These are phyloP conservation scores for Passiflora organensis DNA, from an alignment of 345 rosid species.

Conservation along the genomic window DNA sequence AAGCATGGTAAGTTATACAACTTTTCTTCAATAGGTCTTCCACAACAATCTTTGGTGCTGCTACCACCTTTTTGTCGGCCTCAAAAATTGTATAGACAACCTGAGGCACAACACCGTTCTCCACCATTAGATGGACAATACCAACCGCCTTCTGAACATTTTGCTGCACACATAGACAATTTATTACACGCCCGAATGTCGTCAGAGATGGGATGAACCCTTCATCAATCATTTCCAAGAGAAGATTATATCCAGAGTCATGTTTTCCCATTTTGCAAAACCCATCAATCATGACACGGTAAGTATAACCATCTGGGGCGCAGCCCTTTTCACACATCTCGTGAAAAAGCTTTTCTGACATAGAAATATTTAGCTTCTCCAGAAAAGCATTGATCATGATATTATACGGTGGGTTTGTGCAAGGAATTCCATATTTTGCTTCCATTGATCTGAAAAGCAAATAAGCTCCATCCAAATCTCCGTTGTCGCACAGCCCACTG, in stretches of 20 bases:
- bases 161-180: slow-evolving; percentile 69
- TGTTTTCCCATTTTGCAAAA: slow-evolving; percentile 70
- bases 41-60: slow-evolving; percentile 85
- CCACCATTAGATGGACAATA: slow-evolving; percentile 66
- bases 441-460: slow-evolving; percentile 51
- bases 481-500: slow-evolving; percentile 57
- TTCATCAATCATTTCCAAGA: slow-evolving; percentile 49
- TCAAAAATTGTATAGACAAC: slow-evolving; percentile 67
- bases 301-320: slow-evolving; percentile 67
- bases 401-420: slow-evolving; percentile 60
- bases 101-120: slow-evolving; percentile 65
- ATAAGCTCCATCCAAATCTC: slow-evolving; percentile 67
- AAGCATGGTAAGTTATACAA: slow-evolving; percentile 70
- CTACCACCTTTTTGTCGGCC: slow-evolving; percentile 64
- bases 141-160: slow-evolving; percentile 66
- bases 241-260: slow-evolving; percentile 49
- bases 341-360: slow-evolving; percentile 58
- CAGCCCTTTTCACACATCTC: slow-evolving; percentile 60
- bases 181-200: slow-evolving; percentile 74
- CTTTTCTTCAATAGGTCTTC: slow-evolving; percentile 85
- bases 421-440: slow-evolving; percentile 41
- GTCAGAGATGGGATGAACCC: slow-evolving; percentile 64
- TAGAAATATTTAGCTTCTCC: slow-evolving; percentile 50
- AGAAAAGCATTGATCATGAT: slow-evolving; percentile 70
- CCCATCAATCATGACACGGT: slow-evolving; percentile 72